phyloP scores from a whole-genome alignment of 192 early-diverging fungal species.

The Coemansia sp. region DNA sequence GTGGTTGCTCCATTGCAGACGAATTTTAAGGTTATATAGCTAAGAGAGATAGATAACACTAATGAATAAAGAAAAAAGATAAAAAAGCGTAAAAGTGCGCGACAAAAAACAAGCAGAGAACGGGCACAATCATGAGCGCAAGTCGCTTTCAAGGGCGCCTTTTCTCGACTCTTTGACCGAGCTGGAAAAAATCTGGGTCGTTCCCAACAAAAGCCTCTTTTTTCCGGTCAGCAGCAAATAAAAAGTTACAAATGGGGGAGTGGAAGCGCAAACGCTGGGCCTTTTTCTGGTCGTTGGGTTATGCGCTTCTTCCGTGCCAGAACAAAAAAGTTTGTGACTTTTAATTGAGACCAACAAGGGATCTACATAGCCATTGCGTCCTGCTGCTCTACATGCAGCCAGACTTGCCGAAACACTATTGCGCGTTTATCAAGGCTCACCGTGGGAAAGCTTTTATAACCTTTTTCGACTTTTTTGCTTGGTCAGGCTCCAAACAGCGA shows the following conservation, averaged over 20 bases:
- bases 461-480: background rate
- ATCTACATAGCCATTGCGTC: background rate
- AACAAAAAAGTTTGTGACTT: slow-evolving; percentile 1
- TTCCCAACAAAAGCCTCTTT: background rate
- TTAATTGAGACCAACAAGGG: background rate
- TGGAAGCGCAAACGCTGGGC: background rate
- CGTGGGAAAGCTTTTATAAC: background rate
- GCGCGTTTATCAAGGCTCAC: background rate
- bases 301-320: background rate
- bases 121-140: background rate
- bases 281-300: background rate
- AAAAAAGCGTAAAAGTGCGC: background rate
- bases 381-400: background rate
- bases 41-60: background rate
- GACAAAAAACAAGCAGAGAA: background rate
- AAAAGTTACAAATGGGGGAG: background rate
- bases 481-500: background rate
- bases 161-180: background rate
- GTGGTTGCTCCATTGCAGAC: slow-evolving; percentile 1
- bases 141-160: background rate
- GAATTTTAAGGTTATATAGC: background rate
- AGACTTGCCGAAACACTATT: background rate
- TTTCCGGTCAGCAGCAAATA: background rate
- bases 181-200: background rate
- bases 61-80: background rate